Conservation (phyloP, 768 basidiomycete species). For the Lactarius tabidus region DNA sequence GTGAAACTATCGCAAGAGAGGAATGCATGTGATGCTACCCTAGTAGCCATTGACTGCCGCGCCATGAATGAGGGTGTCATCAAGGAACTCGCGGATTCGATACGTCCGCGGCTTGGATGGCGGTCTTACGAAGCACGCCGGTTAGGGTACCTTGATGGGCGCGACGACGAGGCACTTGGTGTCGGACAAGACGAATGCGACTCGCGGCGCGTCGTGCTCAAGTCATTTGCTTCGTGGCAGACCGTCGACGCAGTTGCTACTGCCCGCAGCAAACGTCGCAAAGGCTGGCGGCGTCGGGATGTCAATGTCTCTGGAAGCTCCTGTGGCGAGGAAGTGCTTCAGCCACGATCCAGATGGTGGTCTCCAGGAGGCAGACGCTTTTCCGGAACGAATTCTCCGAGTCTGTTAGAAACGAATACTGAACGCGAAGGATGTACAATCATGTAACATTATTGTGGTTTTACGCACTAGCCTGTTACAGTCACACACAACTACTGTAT, state of each 20-base stretch:
- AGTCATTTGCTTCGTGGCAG: slow-evolving; percentile 86
- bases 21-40: slow-evolving; percentile 44
- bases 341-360: slow-evolving; percentile 44
- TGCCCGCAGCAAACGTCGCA: slow-evolving; percentile 63
- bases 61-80: slow-evolving; percentile 57
- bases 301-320: slow-evolving; percentile 37
- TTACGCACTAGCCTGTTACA: slow-evolving; percentile 8
- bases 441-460: slow-evolving; percentile 45
- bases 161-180: slow-evolving; percentile 63
- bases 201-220: slow-evolving; percentile 62
- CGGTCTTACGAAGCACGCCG: slow-evolving; percentile 68
- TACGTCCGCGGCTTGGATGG: slow-evolving; percentile 71
- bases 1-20: slow-evolving; percentile 52
- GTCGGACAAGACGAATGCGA: slow-evolving; percentile 83
- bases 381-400: slow-evolving; percentile 50
- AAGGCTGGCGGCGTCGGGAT: slow-evolving; percentile 39
- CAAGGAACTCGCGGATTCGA: slow-evolving; percentile 54
- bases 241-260: slow-evolving; percentile 72
- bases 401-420: slow-evolving; percentile 35
- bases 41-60: slow-evolving; percentile 76
- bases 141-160: slow-evolving; percentile 64
- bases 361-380: slow-evolving; percentile 47
- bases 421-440: slow-evolving; percentile 62
- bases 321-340: slow-evolving; percentile 30
- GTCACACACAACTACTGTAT: slow-evolving; percentile 25